A percentile compares a stretch with the other conserved stretches of the same genome.
These are phyloP conservation scores for Cinnamomum micranthum DNA, from an alignment of 164 flowering plant species.

Conservation along the genomic window DNA sequence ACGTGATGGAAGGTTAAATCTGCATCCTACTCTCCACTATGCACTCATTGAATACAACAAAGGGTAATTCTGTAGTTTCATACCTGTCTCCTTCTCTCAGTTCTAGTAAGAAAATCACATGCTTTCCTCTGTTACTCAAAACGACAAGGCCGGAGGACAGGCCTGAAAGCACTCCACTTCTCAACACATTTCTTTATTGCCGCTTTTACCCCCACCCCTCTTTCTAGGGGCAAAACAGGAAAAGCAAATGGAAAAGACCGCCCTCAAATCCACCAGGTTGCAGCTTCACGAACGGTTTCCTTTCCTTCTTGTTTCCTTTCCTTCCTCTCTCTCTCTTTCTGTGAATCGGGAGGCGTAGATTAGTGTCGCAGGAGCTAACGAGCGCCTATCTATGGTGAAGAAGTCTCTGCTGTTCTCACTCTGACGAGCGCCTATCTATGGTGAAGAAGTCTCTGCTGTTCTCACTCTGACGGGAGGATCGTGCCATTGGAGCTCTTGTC, in stretches of 20 bases:
- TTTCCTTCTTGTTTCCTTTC: not conserved
- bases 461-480: not conserved
- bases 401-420: not conserved
- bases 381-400: constrained; percentile 1
- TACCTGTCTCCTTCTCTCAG: not conserved
- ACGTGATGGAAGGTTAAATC: not conserved
- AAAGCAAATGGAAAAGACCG: not conserved
- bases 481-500: not conserved
- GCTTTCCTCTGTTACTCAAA: not conserved
- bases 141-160: not conserved
- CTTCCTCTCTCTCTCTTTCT: not conserved
- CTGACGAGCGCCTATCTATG: no score
- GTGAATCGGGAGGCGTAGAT: constrained; percentile 3
- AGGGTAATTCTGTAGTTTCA: not conserved
- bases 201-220: not conserved
- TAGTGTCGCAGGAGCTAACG: constrained; percentile 4
- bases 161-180: not conserved
- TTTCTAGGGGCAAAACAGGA: not conserved
- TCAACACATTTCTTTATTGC: not conserved
- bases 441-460: not conserved
- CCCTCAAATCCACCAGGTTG: not conserved
- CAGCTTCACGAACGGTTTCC: not conserved
- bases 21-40: not conserved
- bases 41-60: not conserved
- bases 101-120: not conserved